Base-by-base conservation (phyloP, 768 basidiomycete species). In the Sarcodon sp. region DNA sequence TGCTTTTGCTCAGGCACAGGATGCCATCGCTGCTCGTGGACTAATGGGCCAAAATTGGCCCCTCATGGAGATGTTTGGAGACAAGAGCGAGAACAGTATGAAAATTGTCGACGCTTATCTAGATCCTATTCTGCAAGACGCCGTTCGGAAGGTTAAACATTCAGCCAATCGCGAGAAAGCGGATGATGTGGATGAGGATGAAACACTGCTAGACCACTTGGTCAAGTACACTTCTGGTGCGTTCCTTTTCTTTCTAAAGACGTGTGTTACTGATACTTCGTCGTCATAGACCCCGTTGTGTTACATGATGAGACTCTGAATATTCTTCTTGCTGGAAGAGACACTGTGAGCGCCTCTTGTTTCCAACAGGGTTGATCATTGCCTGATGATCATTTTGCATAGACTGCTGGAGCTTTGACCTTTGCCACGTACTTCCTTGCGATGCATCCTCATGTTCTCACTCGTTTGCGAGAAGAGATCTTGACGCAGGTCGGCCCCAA, bases 191-290 rank as follows among this genome's bases (percentile, higher is more conserved):
- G 44, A 39, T 0, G 69, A 67, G 3, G 58, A 59, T 13, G 66
- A 62, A 35, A 72, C 71, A 0, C 48, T 74, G 10, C 50, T 75
- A 7, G 71, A 70, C 38, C 58, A 68, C 53, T 55, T 74, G 21
- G 57, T 69, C 6, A 60, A 61, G 16, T 55, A 56, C 33, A 72
- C 71, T 0, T 56, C 58, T 31, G 71, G 72, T 72, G 4, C 8
- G 58, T 44, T 9, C 36, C 27, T 18, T 5, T 31, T 13, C 37
- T 11, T 16, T 31, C 46, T n/a, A 77, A n/a, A 39, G 9, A 10
- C 4, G n/a, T 10, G 9, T 39, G 27, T 39, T 21, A 21, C 13
- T 34, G 48, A 50, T 35, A 27, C 45, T 27, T 32, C n/a, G 37
- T 54, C 39, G 13, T 44, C 46, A 32, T 41, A 55, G 54, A 55